Evolutionary conservation across 2,329 filamentous ascomycete genomes (phyloP).

Genomic region (Elsinoe arachidis): DNA sequence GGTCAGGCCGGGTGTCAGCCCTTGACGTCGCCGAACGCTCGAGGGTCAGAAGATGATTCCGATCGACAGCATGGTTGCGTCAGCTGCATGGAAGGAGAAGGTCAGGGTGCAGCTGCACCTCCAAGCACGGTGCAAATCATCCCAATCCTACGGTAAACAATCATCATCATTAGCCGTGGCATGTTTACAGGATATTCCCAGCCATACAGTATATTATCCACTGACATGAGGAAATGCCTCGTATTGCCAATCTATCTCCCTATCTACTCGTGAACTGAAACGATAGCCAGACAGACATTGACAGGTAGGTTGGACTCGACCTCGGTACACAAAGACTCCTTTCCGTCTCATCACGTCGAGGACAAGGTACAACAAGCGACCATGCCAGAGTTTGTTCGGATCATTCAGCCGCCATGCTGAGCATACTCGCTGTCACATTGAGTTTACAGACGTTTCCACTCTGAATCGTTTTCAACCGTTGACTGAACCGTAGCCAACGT

Average conservation of each 20-base stretch:
- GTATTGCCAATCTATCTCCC: constrained; percentile 6
- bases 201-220: not conserved
- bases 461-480: not conserved
- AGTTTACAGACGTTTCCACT: constrained; percentile 4
- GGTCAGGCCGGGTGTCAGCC: not conserved
- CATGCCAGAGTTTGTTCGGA: not conserved
- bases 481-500: not conserved
- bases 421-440: constrained; percentile 5
- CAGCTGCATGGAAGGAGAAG: constrained; percentile 1
- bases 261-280: constrained; percentile 1
- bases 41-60: not conserved
- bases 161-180: not conserved
- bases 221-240: not conserved
- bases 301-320: constrained; percentile 8
- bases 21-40: constrained; percentile 1
- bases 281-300: constrained; percentile 7
- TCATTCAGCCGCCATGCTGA: not conserved
- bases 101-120: not conserved
- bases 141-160: not conserved
- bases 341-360: constrained; percentile 1
- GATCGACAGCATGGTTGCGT: constrained; percentile 9
- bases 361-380: not conserved
- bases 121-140: not conserved
- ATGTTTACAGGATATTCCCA: not conserved
- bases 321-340: not conserved